These are phyloP conservation scores for Cyclocybe cylindracea DNA, from an alignment of 768 basidiomycete genomes.

Conservation along the genomic window DNA sequence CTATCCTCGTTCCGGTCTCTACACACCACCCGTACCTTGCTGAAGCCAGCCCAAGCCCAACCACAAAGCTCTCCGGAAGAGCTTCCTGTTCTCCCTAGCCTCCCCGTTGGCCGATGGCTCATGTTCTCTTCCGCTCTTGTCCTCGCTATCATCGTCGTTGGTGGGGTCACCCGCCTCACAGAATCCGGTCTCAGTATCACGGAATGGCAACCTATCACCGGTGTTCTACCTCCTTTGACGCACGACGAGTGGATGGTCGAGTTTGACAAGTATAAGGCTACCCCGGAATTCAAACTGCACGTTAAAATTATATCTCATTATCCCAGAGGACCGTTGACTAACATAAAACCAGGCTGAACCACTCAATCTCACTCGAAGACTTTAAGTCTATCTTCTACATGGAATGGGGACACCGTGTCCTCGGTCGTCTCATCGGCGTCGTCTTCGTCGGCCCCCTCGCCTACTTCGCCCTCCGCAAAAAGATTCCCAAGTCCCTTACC, in stretches of 20 bases:
- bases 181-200: constrained; percentile 98
- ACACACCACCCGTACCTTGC: constrained; percentile 4
- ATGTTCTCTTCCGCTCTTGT: constrained; percentile 83
- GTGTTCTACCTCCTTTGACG: constrained; percentile 81
- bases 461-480: constrained; percentile 75
- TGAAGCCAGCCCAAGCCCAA: constrained; percentile 10
- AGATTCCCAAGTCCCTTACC: constrained; percentile 65
- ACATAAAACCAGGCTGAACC: constrained; percentile 66
- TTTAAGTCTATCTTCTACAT: constrained; percentile 98
- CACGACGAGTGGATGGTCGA: constrained; percentile 80
- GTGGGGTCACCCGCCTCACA: constrained; percentile 94
- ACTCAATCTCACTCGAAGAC: constrained; percentile 81
- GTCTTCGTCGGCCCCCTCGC: constrained; percentile 82
- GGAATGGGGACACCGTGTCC: constrained; percentile 96
- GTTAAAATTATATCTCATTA: constrained; percentile 31
- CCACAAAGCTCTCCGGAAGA: constrained; percentile 11
- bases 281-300: constrained; percentile 95
- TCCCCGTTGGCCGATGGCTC: constrained; percentile 82
- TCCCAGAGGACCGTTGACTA: background rate
- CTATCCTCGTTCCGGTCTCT: background rate
- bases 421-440: constrained; percentile 85
- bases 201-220: constrained; percentile 95
- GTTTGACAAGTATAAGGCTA: constrained; percentile 91
- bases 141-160: constrained; percentile 91
- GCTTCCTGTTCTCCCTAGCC: constrained; percentile 63